Conservation (phyloP, 129 eudicot species). For the Artemisia tridentata region DNA sequence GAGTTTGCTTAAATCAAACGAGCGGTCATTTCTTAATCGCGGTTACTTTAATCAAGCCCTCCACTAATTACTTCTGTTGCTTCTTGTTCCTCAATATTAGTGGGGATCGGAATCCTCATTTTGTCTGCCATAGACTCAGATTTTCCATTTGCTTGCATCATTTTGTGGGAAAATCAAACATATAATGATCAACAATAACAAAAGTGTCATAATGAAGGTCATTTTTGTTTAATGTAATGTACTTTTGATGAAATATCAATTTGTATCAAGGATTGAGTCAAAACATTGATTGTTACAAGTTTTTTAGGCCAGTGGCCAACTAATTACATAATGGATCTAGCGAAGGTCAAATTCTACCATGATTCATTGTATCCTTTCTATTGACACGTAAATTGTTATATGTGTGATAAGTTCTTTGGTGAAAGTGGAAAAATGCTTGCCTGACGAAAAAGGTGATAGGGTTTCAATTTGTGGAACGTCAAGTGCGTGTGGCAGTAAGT, state of each 20-base stretch:
- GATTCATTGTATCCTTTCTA: slow-evolving; percentile 27
- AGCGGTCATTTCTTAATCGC: slow-evolving; percentile 28
- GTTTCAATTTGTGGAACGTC: too few species aligned
- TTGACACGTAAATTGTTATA: background rate
- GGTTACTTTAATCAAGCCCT: slow-evolving; percentile 17
- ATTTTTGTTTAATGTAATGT: slow-evolving; percentile 1
- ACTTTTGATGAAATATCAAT: slow-evolving; percentile 4
- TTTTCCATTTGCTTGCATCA: slow-evolving; percentile 37
- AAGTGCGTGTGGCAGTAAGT: too few species aligned
- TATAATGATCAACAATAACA: slow-evolving; percentile 29
- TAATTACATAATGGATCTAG: slow-evolving; percentile 23
- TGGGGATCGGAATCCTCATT: slow-evolving; percentile 30
- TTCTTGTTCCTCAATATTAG: slow-evolving; percentile 25
- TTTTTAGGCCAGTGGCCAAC: slow-evolving; percentile 29
- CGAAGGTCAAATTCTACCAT: slow-evolving; percentile 20
- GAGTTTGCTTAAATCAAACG: slow-evolving; percentile 10
- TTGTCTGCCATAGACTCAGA: slow-evolving; percentile 34
- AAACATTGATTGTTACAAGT: slow-evolving; percentile 25
- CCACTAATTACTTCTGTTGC: slow-evolving; percentile 30
- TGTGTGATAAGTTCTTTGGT: background rate
- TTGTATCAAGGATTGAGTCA: slow-evolving; percentile 23
- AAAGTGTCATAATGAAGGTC: slow-evolving; percentile 28
- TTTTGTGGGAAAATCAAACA: slow-evolving; percentile 33
- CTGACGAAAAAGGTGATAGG: too few species aligned
- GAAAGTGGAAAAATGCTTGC: too few species aligned